Evolutionary conservation across 1,284 basidiomycete species (phyloP).

Genomic region (Leccinum pachyderme): DNA sequence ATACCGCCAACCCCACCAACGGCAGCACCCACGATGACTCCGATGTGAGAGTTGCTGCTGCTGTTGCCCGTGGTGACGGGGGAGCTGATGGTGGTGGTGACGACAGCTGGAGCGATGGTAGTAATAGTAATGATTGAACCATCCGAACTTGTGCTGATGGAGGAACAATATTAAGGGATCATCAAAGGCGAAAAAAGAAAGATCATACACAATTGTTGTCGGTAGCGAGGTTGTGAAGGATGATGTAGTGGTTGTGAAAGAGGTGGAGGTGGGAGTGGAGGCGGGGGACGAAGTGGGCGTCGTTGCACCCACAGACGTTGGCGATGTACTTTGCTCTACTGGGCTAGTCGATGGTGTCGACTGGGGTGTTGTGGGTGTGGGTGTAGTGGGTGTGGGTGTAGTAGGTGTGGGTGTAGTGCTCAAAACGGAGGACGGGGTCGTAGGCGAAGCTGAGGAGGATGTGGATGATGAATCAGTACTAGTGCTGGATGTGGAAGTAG

Average conservation of each 20-base stretch:
- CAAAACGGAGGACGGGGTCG: neutral
- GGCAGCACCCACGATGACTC: constrained; percentile 28
- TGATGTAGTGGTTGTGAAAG: neutral
- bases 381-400: neutral
- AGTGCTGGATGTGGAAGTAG: neutral
- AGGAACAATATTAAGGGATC: neutral
- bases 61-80: neutral
- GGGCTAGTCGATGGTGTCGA: constrained; percentile 2
- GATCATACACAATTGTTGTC: constrained; percentile 20
- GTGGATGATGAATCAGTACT: constrained; percentile 16
- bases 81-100: constrained; percentile 6
- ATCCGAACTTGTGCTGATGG: constrained; percentile 16
- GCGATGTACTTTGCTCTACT: neutral
- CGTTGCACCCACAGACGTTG: neutral
- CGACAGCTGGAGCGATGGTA: constrained; percentile 16
- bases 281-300: neutral
- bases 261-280: neutral
- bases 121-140: constrained; percentile 25
- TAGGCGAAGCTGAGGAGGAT: constrained; percentile 2
- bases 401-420: constrained; percentile 1
- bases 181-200: neutral
- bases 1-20: constrained; percentile 28
- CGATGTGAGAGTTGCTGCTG: constrained; percentile 14
- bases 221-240: constrained; percentile 13
- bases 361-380: neutral